Percentiles rank a stretch among this genome's conserved stretches.
Conservation (phyloP, 352 stramenopile genomes). For the Phytopythium delawarense region DNA sequence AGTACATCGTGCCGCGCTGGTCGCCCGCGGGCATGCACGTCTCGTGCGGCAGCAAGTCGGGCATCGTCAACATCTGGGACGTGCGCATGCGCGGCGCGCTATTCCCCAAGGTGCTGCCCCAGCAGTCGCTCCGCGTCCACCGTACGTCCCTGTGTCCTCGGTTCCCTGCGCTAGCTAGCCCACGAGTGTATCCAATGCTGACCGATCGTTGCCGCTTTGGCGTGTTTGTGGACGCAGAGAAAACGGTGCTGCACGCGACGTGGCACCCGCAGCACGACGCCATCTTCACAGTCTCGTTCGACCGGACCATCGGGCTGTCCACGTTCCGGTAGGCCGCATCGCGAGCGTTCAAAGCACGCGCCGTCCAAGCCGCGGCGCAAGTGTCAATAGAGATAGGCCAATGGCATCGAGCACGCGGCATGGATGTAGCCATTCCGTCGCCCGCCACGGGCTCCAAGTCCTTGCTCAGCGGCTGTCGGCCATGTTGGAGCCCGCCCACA, state of each 20-base stretch:
- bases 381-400: slow-evolving; percentile 1
- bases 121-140: slow-evolving; percentile 72
- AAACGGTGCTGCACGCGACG: slow-evolving; percentile 82
- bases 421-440: too few relatives aligned
- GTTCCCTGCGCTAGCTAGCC: background rate
- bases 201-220: background rate
- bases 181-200: background rate
- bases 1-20: slow-evolving; percentile 85
- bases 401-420: too few relatives aligned
- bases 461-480: too few relatives aligned
- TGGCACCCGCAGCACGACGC: slow-evolving; percentile 83
- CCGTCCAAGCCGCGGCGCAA: too few relatives aligned
- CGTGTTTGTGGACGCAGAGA: slow-evolving; percentile 31
- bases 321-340: slow-evolving; percentile 52
- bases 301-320: slow-evolving; percentile 69
- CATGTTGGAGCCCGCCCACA: too few relatives aligned
- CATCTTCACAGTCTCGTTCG: slow-evolving; percentile 83
- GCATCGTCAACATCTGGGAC: slow-evolving; percentile 74
- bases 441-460: too few relatives aligned
- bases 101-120: slow-evolving; percentile 52
- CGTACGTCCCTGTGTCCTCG: slow-evolving; percentile 36
- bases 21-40: slow-evolving; percentile 65
- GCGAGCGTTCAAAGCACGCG: too few relatives aligned
- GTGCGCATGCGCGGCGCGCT: slow-evolving; percentile 58
- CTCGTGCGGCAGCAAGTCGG: slow-evolving; percentile 62